Evolutionary conservation across 2,329 filamentous ascomycete genomes (phyloP), one percentile per base, ranked within the genome.

Genomic region (Colletotrichum higginsianum): DNA sequence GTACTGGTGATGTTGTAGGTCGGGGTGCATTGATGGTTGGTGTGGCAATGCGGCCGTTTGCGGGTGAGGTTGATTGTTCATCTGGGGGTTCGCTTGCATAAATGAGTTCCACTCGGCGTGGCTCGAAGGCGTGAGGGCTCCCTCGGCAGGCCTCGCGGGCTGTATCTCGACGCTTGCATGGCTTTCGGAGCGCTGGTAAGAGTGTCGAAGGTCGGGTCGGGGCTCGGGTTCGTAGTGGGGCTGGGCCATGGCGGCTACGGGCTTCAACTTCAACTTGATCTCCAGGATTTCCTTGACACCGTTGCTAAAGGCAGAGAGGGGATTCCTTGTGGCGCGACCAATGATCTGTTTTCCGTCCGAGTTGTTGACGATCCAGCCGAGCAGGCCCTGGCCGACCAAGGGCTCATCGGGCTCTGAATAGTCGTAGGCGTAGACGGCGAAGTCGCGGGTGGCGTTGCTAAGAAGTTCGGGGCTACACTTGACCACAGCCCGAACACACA

Each of bases 361-460:
- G 56, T 69, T 67, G 52, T 65, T 67, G 56, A 98, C 86, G 26
- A 92, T 90, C 89, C 93, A 93, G 47, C 96, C 98, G 23, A 99
- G 86, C 91, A 98, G 94, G 64, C 97, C 96, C 82, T 99, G 96
- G 26, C 96, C 96, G 30, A 98, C 96, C 67, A 98, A 87, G 64
- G 97, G 96, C 21, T 92, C 94, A 79, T 98, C 95, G 74, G 94
- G 93, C 83, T 99, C 96, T 15, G 96, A 98, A 81, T 96, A 98
- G 82, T 99, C 96, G 84, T 94, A 94, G 40, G 96, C 95, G 82
- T 99, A 99, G 67, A 99, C 91, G n/a, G 95, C 96, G 83, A 96
- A 99, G 83, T 99, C 95, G 81, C 89, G 84, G 84, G 83, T 92
- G 87, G 72, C 92, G 80, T 85, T 92, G 86, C 79, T 89, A 57